These are phyloP conservation scores for Cercospora zeae-maydis DNA, from an alignment of 2,329 filamentous ascomycete genomes.

Conservation along the genomic window DNA sequence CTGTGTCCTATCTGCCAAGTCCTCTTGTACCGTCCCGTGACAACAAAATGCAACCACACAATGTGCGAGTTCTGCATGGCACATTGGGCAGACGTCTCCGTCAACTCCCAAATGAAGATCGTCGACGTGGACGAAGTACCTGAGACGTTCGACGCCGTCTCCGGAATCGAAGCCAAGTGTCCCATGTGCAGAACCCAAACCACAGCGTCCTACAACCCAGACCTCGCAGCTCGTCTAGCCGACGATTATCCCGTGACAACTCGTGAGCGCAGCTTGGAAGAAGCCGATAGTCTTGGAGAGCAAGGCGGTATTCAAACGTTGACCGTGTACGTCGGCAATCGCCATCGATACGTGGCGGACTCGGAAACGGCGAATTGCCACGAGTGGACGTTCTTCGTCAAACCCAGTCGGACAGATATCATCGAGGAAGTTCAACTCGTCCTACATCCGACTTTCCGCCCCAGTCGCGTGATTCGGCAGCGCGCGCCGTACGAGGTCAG, in stretches of 20 bases:
- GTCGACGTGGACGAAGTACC: slow-evolving; percentile 39
- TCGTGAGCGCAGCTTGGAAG: slow-evolving; percentile 37
- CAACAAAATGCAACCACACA: slow-evolving; percentile 43
- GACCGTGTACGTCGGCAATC: slow-evolving; percentile 46
- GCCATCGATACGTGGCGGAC: slow-evolving; percentile 34
- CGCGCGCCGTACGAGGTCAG: slow-evolving; percentile 41
- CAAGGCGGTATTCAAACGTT: slow-evolving; percentile 38
- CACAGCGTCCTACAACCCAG: slow-evolving; percentile 33
- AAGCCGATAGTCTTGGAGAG: slow-evolving; percentile 28
- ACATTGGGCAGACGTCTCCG: slow-evolving; percentile 45
- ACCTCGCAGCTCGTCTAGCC: slow-evolving; percentile 32
- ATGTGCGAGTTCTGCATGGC: slow-evolving; percentile 47
- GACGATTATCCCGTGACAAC: slow-evolving; percentile 39
- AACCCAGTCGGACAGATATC: slow-evolving; percentile 43
- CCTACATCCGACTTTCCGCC: slow-evolving; percentile 45
- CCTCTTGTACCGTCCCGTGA: slow-evolving; percentile 43
- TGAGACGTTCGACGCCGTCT: slow-evolving; percentile 30
- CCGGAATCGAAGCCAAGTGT: slow-evolving; percentile 41
- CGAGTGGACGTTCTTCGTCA: slow-evolving; percentile 48
- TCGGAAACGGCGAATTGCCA: slow-evolving; percentile 31
- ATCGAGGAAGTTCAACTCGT: slow-evolving; percentile 44
- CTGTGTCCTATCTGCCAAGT: slow-evolving; percentile 47
- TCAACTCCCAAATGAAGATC: slow-evolving; percentile 40
- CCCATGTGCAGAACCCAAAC: slow-evolving; percentile 47
- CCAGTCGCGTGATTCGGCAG: slow-evolving; percentile 35